Evolutionary conservation across 108 stramenopile species (phyloP), one percentile per base, ranked within the genome.

Genomic region (Asterionellopsis glacialis): DNA sequence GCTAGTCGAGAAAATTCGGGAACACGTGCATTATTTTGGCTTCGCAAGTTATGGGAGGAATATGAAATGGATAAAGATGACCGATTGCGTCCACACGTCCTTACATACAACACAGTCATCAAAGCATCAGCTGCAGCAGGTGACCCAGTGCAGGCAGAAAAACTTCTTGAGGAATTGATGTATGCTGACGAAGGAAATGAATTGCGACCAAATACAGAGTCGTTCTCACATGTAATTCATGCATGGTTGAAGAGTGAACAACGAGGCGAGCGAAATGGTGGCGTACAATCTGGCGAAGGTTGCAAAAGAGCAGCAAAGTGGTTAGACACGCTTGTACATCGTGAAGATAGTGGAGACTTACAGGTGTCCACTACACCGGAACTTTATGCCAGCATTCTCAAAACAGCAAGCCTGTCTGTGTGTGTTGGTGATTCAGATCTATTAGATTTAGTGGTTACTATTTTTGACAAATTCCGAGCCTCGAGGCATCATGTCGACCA

Each of bases 91-190:
- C 85, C 87, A 12, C 76, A 77, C 45, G 61, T 67, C 0, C 23
- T 19, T 6, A 83, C 80, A 2, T 92, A 87, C 79, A 85, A 86
- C 57, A 57, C 73, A 27, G 84, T 83, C 1, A 85, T 92, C 70
- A 67, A 66, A 16, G 81, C 87, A 9, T 75, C 48, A 24, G 54
- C 67, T 1, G 38, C 63, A 15, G 18, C 70, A 24, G 71, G 67
- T 21, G 71, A 87, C 45, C 72, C 91, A 15, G 28, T 53, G 27
- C 61, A 70, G 13, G 81, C 84, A 7, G 81, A 92, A 72, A 75
- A 76, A 45, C 27, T 85, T 15, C 59, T 92, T 23, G 23, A 66
- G n/a, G 85, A 86, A 57, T 70, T 92, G 63, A 69, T 77, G 39
- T 57, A 56, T 41, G 81, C 69, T 22, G 41, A 63, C 12, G 44